Evolutionary conservation across 768 basidiomycete species (phyloP).

Genomic region (Leccinum disarticulatum): DNA sequence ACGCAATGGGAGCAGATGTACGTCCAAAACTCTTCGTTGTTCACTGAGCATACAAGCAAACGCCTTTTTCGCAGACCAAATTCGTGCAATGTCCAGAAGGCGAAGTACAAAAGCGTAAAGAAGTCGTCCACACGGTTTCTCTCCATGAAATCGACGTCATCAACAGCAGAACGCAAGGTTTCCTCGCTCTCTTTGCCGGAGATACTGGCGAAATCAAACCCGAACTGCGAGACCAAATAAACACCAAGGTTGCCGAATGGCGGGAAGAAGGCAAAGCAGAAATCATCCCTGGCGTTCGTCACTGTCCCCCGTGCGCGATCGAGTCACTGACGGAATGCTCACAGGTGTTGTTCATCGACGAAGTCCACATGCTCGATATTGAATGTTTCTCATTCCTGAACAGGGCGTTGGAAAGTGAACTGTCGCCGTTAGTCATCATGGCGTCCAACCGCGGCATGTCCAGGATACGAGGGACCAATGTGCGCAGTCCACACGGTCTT

Average conservation of each 20-base stretch:
- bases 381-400: constrained; percentile 99
- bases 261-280: constrained; percentile 98
- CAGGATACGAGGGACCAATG: constrained; percentile 92
- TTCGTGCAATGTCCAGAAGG: constrained; percentile 98
- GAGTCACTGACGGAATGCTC: background rate
- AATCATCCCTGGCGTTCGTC: constrained; percentile 88
- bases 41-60: background rate
- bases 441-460: constrained; percentile 96
- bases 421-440: constrained; percentile 97
- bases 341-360: constrained; percentile 97
- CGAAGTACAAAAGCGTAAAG: constrained; percentile 96
- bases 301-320: background rate
- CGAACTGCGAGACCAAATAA: constrained; percentile 94
- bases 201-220: constrained; percentile 99
- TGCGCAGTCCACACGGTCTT: constrained; percentile 91
- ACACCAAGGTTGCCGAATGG: constrained; percentile 96
- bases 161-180: constrained; percentile 97
- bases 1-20: constrained; percentile 99
- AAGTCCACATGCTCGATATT: constrained; percentile 99
- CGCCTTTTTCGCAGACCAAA: constrained; percentile 66
- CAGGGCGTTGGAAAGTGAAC: constrained; percentile 89
- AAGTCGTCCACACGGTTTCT: constrained; percentile 96
- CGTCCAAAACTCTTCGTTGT: constrained; percentile 30
- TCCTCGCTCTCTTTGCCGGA: constrained; percentile 91
- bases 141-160: constrained; percentile 99